Conservation (phyloP, 2,329 filamentous ascomycete species). For the Ceratocystis papillata region DNA sequence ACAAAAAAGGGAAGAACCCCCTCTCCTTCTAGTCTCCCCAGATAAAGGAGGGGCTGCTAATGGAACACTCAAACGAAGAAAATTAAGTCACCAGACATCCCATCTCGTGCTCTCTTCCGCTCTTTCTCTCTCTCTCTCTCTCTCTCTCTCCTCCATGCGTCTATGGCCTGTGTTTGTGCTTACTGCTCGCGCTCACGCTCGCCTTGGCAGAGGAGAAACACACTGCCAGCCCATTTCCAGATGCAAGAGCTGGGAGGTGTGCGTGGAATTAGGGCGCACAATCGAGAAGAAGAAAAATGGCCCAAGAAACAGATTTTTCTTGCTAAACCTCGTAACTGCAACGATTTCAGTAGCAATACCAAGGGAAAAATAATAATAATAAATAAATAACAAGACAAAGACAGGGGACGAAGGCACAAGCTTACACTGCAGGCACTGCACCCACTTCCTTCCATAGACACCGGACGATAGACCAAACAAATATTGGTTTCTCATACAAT, state of each 20-base stretch:
- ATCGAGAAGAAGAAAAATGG: too few relatives aligned
- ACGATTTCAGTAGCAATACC: background rate
- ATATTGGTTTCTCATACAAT: conserved; percentile 11
- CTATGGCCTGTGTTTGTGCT: background rate
- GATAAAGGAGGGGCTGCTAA: background rate
- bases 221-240: too few relatives aligned
- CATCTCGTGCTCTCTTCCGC: background rate
- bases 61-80: background rate
- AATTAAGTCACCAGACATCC: background rate
- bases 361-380: background rate
- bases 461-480: background rate
- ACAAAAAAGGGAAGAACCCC: background rate
- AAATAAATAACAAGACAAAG: background rate
- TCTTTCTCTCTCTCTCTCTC: background rate
- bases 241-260: too few relatives aligned
- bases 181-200: background rate
- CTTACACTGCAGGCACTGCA: background rate
- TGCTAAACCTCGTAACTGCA: too few relatives aligned
- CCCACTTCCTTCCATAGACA: background rate
- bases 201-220: too few relatives aligned
- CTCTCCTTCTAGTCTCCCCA: background rate
- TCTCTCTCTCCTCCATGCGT: background rate
- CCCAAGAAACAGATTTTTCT: too few relatives aligned
- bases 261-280: too few relatives aligned
- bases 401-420: background rate